A percentile compares a stretch with the other conserved stretches of the same genome.
Conservation (phyloP, 306 rosid species). For the Fagus sylvatica region DNA sequence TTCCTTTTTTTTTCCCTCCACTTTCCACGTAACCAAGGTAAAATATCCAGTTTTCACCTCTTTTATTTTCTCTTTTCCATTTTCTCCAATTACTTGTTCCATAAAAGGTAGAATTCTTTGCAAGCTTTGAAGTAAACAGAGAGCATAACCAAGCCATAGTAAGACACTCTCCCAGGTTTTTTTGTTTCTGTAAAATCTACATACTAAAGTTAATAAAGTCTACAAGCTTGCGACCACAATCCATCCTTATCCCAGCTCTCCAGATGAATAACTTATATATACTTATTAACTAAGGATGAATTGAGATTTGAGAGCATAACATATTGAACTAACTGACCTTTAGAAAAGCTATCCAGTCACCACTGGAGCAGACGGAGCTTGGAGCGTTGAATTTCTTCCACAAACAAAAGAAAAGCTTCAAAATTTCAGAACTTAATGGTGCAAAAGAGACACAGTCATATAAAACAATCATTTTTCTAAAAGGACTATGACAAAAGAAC, state of each 20-base stretch:
- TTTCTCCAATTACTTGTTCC: not conserved
- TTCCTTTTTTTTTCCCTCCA: not conserved
- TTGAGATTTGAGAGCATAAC: conserved; percentile 8
- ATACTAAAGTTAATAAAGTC: not conserved
- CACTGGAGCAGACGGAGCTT: conserved; percentile 72
- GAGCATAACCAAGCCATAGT: not conserved
- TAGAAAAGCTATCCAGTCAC: conserved; percentile 86
- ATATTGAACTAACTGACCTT: conserved; percentile 47
- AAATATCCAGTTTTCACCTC: not conserved
- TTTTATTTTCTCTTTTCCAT: not conserved
- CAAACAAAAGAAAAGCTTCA: conserved; percentile 22
- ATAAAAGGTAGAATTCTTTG: not conserved
- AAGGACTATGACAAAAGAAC: conserved; percentile 1
- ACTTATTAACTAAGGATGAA: not conserved
- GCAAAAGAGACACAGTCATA: conserved; percentile 24
- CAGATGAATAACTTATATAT: not conserved
- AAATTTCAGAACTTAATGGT: conserved; percentile 15
- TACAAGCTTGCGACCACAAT: not conserved
- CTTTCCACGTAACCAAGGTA: too few species aligned
- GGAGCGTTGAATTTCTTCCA: conserved; percentile 92
- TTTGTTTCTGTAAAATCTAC: not conserved
- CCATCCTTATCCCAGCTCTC: not conserved
- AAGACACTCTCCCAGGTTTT: not conserved
- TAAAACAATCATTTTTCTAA: not conserved
- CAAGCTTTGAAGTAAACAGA: not conserved